phyloP scores from a whole-genome alignment of 2,329 filamentous ascomycete species.

The Beauveria australis region DNA sequence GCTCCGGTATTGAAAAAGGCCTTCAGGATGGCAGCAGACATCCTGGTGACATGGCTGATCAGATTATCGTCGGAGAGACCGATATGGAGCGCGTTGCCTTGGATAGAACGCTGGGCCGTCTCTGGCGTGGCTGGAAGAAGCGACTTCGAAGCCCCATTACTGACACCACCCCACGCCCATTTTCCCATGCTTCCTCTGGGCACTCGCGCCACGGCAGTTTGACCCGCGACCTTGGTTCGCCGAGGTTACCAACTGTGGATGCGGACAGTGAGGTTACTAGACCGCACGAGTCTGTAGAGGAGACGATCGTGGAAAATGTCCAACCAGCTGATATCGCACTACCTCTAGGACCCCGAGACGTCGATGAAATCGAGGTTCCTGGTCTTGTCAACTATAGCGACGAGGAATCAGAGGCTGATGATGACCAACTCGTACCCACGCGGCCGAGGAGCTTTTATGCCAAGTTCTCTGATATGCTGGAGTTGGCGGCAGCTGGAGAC shows the following conservation, averaged over 20 bases:
- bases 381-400: constrained; percentile 56
- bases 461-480: background rate
- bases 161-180: constrained; percentile 39
- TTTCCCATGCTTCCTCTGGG: constrained; percentile 37
- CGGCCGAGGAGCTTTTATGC: constrained; percentile 40
- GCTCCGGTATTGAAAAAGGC: constrained; percentile 49
- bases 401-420: constrained; percentile 46
- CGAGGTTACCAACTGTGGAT: constrained; percentile 12
- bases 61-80: constrained; percentile 75
- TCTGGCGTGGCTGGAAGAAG: constrained; percentile 97
- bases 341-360: constrained; percentile 57
- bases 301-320: constrained; percentile 19
- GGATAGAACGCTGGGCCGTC: constrained; percentile 75
- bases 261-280: constrained; percentile 5
- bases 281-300: constrained; percentile 15
- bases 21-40: constrained; percentile 42
- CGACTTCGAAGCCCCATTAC: constrained; percentile 53
- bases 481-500: constrained; percentile 18
- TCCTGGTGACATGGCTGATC: constrained; percentile 46
- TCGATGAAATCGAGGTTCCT: constrained; percentile 74
- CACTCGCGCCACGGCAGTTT: constrained; percentile 27
- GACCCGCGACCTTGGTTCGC: constrained; percentile 30
- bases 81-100: constrained; percentile 92
- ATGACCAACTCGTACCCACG: constrained; percentile 21
- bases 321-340: constrained; percentile 50